Base-by-base conservation (phyloP, 169 alveolate genomes). In the Blepharisma undulans region DNA sequence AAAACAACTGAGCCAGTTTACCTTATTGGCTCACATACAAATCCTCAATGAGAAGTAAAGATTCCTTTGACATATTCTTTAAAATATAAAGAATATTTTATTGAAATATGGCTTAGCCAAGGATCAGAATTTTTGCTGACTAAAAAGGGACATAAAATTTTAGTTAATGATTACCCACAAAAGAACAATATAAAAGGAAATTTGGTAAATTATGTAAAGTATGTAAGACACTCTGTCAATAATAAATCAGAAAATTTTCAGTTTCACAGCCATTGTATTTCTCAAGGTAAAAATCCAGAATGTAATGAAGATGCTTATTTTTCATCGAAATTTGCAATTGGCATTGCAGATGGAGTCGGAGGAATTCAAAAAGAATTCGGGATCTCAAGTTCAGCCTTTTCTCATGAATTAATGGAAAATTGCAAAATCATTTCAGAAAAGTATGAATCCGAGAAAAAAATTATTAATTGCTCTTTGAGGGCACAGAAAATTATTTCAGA, bases 301-400 rank as follows among this genome's bases (percentile, higher is more conserved):
- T 0, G 66, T 5, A 32, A 32, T 8, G 87, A 79, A n/a, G 87
- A 79, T 79, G 66, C 72, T 29, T n/a, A 2, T 79, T 33, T 79
- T 79, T 12, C 27, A 0, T n/a, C 87, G 14, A 8, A 10, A n/a
- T 12, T n/a, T 33, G 7, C 19, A 0, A 79, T 79, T 21, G 87
- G 72, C 61, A 16, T 79, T 2, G 87, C 87, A 10, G 87, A 79
- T 10, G 87, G 87, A 10, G 87, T 79, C 25, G 61, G 87, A 29
- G 29, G 61, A 7, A n/a, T n/a, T n/a, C 25, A 25, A 25, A 74
- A 33, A 8, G 19, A 79, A 33, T 22, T 10, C 10, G 87, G 87
- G 19, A n/a, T 79, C 66, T 25, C 29, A 16, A 79, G 87, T 32
- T 12, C 12, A n/a, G 66, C 16, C 8, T 79, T 79, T 79, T 76